Conservation (phyloP, 345 rosid species). For the Pelargonium nanum region DNA sequence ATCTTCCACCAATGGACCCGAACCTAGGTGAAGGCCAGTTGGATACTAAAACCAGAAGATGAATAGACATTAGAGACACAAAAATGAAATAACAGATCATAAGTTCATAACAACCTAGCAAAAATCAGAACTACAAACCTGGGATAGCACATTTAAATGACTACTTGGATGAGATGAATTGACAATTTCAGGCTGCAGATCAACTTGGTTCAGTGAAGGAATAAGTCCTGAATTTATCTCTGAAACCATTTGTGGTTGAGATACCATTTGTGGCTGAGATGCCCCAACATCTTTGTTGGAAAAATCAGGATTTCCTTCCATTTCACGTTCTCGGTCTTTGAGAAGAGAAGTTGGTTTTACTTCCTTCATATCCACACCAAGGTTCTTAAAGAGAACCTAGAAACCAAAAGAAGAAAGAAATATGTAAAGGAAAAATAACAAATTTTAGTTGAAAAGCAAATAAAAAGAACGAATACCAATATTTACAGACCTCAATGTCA, state of each 20-base stretch:
- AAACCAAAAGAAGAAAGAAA: constrained; percentile 7
- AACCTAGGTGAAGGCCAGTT: constrained; percentile 49
- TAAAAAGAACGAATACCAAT: background rate
- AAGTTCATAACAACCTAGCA: background rate
- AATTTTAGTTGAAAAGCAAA: background rate
- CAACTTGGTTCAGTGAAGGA: constrained; percentile 56
- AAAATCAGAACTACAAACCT: constrained; percentile 38
- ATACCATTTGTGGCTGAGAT: constrained; percentile 56
- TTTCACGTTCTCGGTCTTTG: constrained; percentile 80
- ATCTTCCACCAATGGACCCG: constrained; percentile 65
- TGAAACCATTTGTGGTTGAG: constrained; percentile 60
- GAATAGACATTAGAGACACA: background rate
- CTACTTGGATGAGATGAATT: constrained; percentile 56
- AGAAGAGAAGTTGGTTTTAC: constrained; percentile 79
- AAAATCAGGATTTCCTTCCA: constrained; percentile 96
- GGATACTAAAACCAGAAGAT: constrained; percentile 42
- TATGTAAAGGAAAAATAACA: background rate
- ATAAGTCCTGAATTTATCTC: constrained; percentile 65
- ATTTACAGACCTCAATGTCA: constrained; percentile 76
- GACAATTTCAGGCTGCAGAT: constrained; percentile 55
- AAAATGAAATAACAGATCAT: background rate
- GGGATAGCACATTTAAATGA: constrained; percentile 57
- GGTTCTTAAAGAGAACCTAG: constrained; percentile 85
- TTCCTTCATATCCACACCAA: constrained; percentile 85
- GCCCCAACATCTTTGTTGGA: constrained; percentile 77